Base-by-base conservation (phyloP, 768 basidiomycete genomes). In the Boletus edulis region DNA sequence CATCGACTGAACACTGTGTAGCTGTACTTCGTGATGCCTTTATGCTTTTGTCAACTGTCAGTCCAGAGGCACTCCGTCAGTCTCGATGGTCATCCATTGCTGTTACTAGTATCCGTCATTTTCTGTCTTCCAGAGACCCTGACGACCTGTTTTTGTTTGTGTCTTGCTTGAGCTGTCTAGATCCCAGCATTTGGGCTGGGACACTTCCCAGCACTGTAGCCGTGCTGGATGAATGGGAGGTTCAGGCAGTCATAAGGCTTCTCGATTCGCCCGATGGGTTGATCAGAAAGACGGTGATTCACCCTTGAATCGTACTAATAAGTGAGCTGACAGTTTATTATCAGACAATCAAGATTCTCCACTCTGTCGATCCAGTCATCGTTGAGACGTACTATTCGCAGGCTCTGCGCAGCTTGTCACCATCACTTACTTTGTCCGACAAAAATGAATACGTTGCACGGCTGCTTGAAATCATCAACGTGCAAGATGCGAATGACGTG, bases 111-210 rank as follows among this genome's bases (percentile, higher is more conserved):
- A 78, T 92, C 46, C 81, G 84, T 3, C 73, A 76, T 49, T 72
- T 88, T n/a, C 71, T 93, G 31, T 74, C 70, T 2, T 87, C 86
- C 0, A 64, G 71, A 8, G 75, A 84, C 49, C 73, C 78, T 2
- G 86, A 89, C 61, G 81, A 86, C 41, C 70, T 82, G 50, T 86
- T 86, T 68, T 62, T 86, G 7, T 90, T 91, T 61, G 63, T 93
- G 12, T 72, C 77, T 2, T 90, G 88, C 57, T 66, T 93, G 46
- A 74, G 78, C 39, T 81, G 76, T 39, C 57, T 90, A 13, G 78
- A 85, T 59, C 78, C 82, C 7, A 67, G 66, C 18, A 58, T 82
- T 20, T 93, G 91, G 91, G 86, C 88, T 8, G 91, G 89, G 13
- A 83, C 79, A 10, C 71, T 67, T 8, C 67, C 76, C 4, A 76